These are phyloP conservation scores for Penicillium verhagenii DNA, from an alignment of 495 filamentous ascomycete genomes.

Conservation along the genomic window DNA sequence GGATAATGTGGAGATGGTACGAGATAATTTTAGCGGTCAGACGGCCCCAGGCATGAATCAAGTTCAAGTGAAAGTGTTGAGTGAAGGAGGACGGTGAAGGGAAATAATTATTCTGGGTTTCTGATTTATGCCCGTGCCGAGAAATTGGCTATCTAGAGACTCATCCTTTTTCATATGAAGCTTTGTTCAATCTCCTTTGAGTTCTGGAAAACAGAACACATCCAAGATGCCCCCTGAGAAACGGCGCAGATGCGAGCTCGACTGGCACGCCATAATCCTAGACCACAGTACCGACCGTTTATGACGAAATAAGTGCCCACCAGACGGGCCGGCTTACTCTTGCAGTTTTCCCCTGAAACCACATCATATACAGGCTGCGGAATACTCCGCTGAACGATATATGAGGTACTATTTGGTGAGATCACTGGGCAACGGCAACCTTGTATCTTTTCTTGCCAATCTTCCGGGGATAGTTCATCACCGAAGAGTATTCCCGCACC, in stretches of 20 bases:
- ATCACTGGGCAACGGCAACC: constrained; percentile 6
- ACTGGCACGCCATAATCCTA: constrained; percentile 28
- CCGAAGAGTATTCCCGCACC: constrained; percentile 46
- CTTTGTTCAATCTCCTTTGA: too few relatives aligned
- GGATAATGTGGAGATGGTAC: constrained; percentile 25
- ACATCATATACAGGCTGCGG: constrained; percentile 26
- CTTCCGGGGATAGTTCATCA: constrained; percentile 23
- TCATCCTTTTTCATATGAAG: too few relatives aligned
- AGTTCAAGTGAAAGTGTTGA: constrained; percentile 23
- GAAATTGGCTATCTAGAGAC: too few relatives aligned
- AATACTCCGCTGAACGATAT: constrained; percentile 33
- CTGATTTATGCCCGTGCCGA: too few relatives aligned
- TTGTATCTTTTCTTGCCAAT: constrained; percentile 28
- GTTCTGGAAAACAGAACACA: constrained; percentile 19
- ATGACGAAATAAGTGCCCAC: constrained; percentile 31
- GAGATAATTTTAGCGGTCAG: constrained; percentile 32
- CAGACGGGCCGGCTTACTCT: constrained; percentile 10
- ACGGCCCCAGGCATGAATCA: constrained; percentile 17
- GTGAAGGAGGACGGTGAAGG: too few relatives aligned
- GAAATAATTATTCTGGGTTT: too few relatives aligned
- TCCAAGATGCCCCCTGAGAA: constrained; percentile 17
- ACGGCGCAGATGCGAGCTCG: constrained; percentile 19
- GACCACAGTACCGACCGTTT: constrained; percentile 24
- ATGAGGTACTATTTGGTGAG: constrained; percentile 5
- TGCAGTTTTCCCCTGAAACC: constrained; percentile 3